A percentile compares a stretch with the other conserved stretches of the same genome.
These are phyloP conservation scores for Dovyalis caffra DNA, from an alignment of 345 rosid species.

Conservation along the genomic window DNA sequence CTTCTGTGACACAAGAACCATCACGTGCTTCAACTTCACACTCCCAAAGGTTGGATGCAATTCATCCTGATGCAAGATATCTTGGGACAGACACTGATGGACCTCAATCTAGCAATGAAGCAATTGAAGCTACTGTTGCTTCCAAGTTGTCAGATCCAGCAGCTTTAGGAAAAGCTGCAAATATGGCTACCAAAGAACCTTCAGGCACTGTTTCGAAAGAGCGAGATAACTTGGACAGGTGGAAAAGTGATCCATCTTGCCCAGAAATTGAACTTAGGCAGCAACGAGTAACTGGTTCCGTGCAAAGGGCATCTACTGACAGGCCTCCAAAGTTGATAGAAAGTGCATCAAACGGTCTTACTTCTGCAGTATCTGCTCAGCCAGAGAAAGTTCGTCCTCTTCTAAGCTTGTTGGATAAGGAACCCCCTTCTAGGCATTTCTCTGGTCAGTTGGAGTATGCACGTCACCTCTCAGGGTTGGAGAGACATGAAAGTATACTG, in stretches of 20 bases:
- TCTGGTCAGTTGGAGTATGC: slow-evolving; percentile 92
- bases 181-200: slow-evolving; percentile 27
- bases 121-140: slow-evolving; percentile 42
- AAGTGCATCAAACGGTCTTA: slow-evolving; percentile 57
- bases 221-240: slow-evolving; percentile 40
- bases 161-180: slow-evolving; percentile 39
- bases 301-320: slow-evolving; percentile 64
- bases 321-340: slow-evolving; percentile 71
- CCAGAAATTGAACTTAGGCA: slow-evolving; percentile 57
- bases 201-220: slow-evolving; percentile 33
- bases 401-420: slow-evolving; percentile 96
- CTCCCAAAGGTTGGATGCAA: slow-evolving; percentile 65
- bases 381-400: slow-evolving; percentile 92
- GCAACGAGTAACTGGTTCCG: slow-evolving; percentile 46
- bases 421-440: slow-evolving; percentile 80
- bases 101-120: slow-evolving; percentile 57
- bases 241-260: slow-evolving; percentile 44
- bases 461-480: slow-evolving; percentile 77
- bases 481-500: slow-evolving; percentile 87
- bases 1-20: slow-evolving; percentile 51
- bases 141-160: slow-evolving; percentile 41
- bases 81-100: slow-evolving; percentile 51
- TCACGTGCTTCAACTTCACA: slow-evolving; percentile 70
- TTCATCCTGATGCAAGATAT: slow-evolving; percentile 50
- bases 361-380: slow-evolving; percentile 41